Evolutionary conservation across 192 early-diverging fungal genomes (phyloP).

Genomic region (Umbelopsis vinacea): DNA sequence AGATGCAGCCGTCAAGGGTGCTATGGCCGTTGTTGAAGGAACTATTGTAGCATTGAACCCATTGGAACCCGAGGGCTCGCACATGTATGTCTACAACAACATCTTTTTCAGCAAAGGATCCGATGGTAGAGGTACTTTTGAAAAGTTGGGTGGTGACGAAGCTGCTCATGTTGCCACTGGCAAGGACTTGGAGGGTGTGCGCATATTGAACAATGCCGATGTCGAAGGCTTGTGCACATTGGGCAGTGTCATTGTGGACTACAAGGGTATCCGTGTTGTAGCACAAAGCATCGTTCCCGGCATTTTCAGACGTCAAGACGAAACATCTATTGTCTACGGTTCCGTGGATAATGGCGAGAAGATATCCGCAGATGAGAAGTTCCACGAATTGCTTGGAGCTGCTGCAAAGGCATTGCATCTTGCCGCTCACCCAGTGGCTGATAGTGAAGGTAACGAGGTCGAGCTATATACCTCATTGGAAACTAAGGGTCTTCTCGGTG

Average conservation of each 20-base stretch:
- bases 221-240: conserved; percentile 85
- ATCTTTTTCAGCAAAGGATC: conserved; percentile 94
- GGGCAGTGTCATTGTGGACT: conserved; percentile 91
- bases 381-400: conserved; percentile 70
- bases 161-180: conserved; percentile 92
- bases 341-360: conserved; percentile 83
- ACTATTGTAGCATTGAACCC: conserved; percentile 80
- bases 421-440: conserved; percentile 75
- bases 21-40: conserved; percentile 81
- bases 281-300: conserved; percentile 95
- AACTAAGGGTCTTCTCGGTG: conserved; percentile 89
- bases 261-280: conserved; percentile 87
- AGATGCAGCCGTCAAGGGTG: conserved; percentile 86
- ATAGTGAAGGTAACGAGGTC: conserved; percentile 65
- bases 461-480: conserved; percentile 84
- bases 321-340: conserved; percentile 87
- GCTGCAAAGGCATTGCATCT: conserved; percentile 82
- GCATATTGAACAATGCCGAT: conserved; percentile 73
- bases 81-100: conserved; percentile 94
- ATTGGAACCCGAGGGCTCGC: conserved; percentile 69
- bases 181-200: conserved; percentile 94
- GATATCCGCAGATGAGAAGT: conserved; percentile 71
- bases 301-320: conserved; percentile 75
- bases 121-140: conserved; percentile 86
- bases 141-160: conserved; percentile 81